Evolutionary conservation across 2,329 filamentous ascomycete genomes (phyloP), one percentile per base, ranked within the genome.

Genomic region (Polytolypa hystricis): DNA sequence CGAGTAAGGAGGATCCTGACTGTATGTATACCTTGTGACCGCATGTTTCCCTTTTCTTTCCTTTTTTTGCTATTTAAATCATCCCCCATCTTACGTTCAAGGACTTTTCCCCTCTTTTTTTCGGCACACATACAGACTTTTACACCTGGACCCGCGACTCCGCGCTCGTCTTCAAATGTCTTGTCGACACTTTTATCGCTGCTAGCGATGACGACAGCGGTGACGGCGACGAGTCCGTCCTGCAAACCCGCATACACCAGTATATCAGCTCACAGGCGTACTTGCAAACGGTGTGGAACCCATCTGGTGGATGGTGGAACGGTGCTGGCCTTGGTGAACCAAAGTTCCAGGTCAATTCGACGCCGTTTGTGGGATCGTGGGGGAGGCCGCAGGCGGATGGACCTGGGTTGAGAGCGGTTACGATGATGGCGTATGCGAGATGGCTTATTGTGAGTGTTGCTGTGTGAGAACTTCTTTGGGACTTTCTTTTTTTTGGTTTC

Each of bases 81-180:
- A n/a, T n/a, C n/a, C n/a, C n/a, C n/a, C n/a, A n/a, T n/a, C n/a
- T n/a, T n/a, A n/a, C n/a, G n/a, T n/a, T n/a, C n/a, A n/a, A n/a
- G n/a, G n/a, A n/a, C n/a, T n/a, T n/a, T n/a, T n/a, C n/a, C n/a
- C n/a, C n/a, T n/a, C n/a, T n/a, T n/a, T n/a, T n/a, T n/a, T n/a
- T n/a, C n/a, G n/a, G n/a, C n/a, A n/a, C n/a, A n/a, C n/a, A n/a
- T n/a, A n/a, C n/a, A 83, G 79, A 87, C 58, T 85, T 71, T 53
- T 87, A 77, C 53, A 84, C 79, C 1, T 87, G 83, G 82, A 84
- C 77, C 4, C 66, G 82, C 53, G 83, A 89, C 53, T 71, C 78
- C n/a, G 79, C 78, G 15, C 66, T 87, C 20, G 75, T 77, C 4
- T 74, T 81, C 60, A 84, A 84, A 62, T 65, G 67, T 32, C 61